Conservation (phyloP, 208 protist genomes). For the Plasmodiophora brassicae region DNA sequence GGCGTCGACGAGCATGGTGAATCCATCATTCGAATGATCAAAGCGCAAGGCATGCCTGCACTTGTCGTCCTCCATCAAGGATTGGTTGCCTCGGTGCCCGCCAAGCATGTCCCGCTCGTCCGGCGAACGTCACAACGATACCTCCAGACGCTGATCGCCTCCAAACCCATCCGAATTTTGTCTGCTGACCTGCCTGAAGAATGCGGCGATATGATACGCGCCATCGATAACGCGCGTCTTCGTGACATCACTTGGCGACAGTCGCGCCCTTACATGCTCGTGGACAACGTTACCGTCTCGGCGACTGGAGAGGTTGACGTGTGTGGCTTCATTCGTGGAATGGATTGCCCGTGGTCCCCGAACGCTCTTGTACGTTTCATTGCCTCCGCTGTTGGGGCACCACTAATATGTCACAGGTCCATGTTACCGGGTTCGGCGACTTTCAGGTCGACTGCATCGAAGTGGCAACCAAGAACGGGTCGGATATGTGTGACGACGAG, state of each 20-base stretch:
- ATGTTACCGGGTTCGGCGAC: conserved; percentile 5
- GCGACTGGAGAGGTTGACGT: neutral
- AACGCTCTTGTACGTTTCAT: too few relatives aligned
- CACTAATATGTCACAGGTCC: too few relatives aligned
- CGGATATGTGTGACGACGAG: too few relatives aligned
- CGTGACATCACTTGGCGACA: neutral
- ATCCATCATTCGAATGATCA: neutral
- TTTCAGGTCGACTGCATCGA: neutral
- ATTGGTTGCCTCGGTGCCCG: too few relatives aligned
- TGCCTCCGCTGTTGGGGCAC: too few relatives aligned
- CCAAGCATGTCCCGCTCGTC: too few relatives aligned
- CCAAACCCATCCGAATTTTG: too few relatives aligned
- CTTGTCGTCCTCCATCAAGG: neutral
- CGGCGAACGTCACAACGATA: too few relatives aligned
- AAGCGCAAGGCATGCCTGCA: neutral
- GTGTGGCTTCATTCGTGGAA: neutral
- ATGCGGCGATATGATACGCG: neutral
- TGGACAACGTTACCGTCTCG: neutral
- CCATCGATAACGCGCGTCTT: neutral
- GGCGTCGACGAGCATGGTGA: neutral
- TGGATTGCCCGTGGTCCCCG: neutral
- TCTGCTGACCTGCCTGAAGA: too few relatives aligned
- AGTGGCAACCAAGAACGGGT: neutral
- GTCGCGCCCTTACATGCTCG: neutral
- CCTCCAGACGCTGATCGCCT: too few relatives aligned